Conservation (phyloP, 202 grass and related monocot genomes). For the Setaria viridis region DNA sequence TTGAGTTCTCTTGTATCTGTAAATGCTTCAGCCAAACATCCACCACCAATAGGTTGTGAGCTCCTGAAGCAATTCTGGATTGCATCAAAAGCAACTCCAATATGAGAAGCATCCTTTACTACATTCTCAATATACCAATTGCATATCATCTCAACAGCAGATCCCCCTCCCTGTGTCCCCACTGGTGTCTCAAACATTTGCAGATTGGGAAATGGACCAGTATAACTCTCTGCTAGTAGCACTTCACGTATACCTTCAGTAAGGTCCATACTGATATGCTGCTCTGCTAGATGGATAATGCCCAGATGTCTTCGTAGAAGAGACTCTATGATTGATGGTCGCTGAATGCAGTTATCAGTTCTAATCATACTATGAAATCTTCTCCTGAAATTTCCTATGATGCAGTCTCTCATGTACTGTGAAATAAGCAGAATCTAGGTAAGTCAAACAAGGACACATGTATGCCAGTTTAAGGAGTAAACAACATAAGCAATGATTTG, state of each 20-base stretch:
- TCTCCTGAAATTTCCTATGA: slow-evolving; percentile 96
- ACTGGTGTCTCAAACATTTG: slow-evolving; percentile 81
- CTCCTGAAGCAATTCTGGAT: slow-evolving; percentile 79
- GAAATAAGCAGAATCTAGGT: slow-evolving; percentile 41
- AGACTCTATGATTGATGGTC: slow-evolving; percentile 87
- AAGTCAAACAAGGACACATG: slow-evolving; percentile 23
- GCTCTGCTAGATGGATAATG: slow-evolving; percentile 93
- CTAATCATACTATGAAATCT: slow-evolving; percentile 82
- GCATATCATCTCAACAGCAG: slow-evolving; percentile 74
- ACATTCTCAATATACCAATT: slow-evolving; percentile 98
- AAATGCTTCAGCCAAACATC: slow-evolving; percentile 84
- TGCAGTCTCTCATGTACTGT: slow-evolving; percentile 99
- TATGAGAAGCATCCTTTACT: slow-evolving; percentile 76
- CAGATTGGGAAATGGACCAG: slow-evolving; percentile 77
- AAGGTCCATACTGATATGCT: slow-evolving; percentile 99
- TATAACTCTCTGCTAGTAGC: slow-evolving; percentile 83
- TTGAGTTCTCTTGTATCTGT: slow-evolving; percentile 90
- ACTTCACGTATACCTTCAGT: slow-evolving; percentile 97
- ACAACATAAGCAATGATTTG: slow-evolving; percentile 17
- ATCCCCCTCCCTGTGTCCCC: slow-evolving; percentile 76
- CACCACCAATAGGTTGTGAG: slow-evolving; percentile 70
- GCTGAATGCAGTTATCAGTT: slow-evolving; percentile 89
- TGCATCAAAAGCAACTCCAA: slow-evolving; percentile 69
- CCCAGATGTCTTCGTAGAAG: slow-evolving; percentile 94
- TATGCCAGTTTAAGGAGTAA: slow-evolving; percentile 36